Evolutionary conservation across 257 asterid species (phyloP).

Genomic region (Agastache rugosa): DNA sequence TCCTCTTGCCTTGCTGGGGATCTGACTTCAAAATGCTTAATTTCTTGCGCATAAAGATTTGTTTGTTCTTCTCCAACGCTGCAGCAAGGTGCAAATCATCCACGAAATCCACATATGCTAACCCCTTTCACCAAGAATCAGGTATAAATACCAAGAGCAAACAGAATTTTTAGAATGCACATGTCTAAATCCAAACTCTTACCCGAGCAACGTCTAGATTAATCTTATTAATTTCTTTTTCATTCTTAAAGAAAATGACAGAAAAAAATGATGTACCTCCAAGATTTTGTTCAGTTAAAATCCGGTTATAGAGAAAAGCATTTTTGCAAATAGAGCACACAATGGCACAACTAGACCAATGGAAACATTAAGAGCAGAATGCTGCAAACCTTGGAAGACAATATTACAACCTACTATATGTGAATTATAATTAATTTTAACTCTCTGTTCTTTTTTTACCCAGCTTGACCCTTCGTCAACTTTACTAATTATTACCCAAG

Average conservation of each 20-base stretch:
- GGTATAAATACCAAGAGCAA: slow-evolving; percentile 32
- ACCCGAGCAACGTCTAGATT: neutral
- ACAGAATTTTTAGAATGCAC: neutral
- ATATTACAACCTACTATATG: neutral
- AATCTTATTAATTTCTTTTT: neutral
- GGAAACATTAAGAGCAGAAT: neutral
- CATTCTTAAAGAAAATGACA: neutral
- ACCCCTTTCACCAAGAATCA: slow-evolving; percentile 60
- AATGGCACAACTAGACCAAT: neutral
- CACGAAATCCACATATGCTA: slow-evolving; percentile 91
- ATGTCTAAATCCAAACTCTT: slow-evolving; percentile 6
- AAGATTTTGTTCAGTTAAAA: slow-evolving; percentile 7
- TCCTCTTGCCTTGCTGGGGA: slow-evolving; percentile 69
- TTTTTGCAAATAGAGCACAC: neutral
- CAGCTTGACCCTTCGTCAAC: slow-evolving; percentile 22
- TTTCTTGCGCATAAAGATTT: slow-evolving; percentile 65
- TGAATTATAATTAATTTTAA: neutral
- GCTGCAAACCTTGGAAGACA: neutral
- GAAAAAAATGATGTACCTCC: neutral
- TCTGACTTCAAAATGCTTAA: slow-evolving; percentile 76
- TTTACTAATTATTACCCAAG: slow-evolving; percentile 11
- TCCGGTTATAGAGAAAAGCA: neutral
- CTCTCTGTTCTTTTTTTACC: neutral
- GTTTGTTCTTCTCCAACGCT: slow-evolving; percentile 77
- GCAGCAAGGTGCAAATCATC: slow-evolving; percentile 82